Evolutionary conservation across 257 asterid species (phyloP), one percentile per base, ranked within the genome.

Genomic region (Nicotiana knightiana): DNA sequence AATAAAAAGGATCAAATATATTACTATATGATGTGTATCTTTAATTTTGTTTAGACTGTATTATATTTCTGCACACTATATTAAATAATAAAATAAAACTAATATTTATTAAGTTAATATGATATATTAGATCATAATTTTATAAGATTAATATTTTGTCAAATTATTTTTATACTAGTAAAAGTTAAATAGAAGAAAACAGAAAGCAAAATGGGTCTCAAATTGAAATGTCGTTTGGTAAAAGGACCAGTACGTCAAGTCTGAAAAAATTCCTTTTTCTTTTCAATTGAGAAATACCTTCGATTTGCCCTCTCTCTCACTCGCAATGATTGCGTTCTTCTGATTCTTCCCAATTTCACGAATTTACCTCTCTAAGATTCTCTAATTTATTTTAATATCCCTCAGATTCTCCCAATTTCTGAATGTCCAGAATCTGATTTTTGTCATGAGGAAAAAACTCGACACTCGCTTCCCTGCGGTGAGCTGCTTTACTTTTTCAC

Each of bases 401-500:
- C 10, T 26, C 21, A 75, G 80, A 75, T 51, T 75, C 80, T 51
- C 28, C n/a, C 46, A 28, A 75, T 75, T 51, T 51, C 16, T 75
- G 64, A 16, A 75, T 75, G 80, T 43, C 4, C 24, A 67, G 33
- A 64, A 80, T 66, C 83, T 68, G 30, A 64, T 85, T 67, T 84
- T 32, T 70, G 76, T 87, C 86, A 91, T 91, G 95, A 91, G 86
- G 93, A 91, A 91, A 91, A 91, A 91, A 91, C 93, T 91, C 68
- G 95, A 91, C 83, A 91, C 95, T 81, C 95, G 95, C 71, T 91
- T 91, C 83, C 95, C 95, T 55, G 95, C 95, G 81, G 95, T 91
- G 84, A 88, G 92, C 81, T 79, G 92, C 82, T 79, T 79, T 17
- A 64, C 73, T 73, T 43, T 63, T 28, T 67, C 48, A 55, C 39